Evolutionary conservation across 176 grass and related monocot genomes (phyloP).

Genomic region (Neostapfia colusana): DNA sequence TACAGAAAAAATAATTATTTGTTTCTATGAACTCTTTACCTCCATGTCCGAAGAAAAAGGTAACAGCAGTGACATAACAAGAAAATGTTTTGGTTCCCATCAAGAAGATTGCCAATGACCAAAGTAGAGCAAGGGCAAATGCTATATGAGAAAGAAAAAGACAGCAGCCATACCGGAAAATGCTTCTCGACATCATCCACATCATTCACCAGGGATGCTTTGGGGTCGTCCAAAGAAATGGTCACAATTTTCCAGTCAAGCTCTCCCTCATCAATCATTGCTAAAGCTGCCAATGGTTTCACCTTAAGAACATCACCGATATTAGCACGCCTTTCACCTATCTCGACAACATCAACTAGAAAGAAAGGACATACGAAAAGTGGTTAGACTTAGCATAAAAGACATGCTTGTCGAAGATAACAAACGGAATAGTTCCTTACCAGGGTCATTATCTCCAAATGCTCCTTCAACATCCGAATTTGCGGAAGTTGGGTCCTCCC

Average conservation of each 20-base stretch:
- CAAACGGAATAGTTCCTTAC: conserved; percentile 39
- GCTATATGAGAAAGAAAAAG: conserved; percentile 18
- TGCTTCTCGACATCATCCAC: conserved; percentile 91
- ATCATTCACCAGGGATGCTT: conserved; percentile 96
- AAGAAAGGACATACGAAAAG: conserved; percentile 24
- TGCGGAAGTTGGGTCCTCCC: conserved; percentile 87
- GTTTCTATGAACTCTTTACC: conserved; percentile 3
- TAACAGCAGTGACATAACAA: background rate
- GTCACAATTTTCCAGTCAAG: conserved; percentile 99
- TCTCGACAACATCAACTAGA: conserved; percentile 98
- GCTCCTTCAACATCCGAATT: conserved; percentile 92
- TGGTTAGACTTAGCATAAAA: conserved; percentile 18
- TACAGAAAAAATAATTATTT: conserved; percentile 3
- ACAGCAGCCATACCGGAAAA: conserved; percentile 71
- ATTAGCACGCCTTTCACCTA: conserved; percentile 80
- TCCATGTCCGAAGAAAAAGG: background rate
- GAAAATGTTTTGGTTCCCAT: conserved; percentile 8
- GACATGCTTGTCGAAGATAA: background rate
- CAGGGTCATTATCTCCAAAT: conserved; percentile 95
- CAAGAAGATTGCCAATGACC: background rate
- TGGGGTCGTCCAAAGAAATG: conserved; percentile 94
- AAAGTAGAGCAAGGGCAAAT: conserved; percentile 25
- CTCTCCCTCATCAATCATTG: conserved; percentile 98
- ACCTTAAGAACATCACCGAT: conserved; percentile 93
- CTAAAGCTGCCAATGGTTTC: conserved; percentile 94